A percentile compares a stretch with the other conserved stretches of the same genome.
These are phyloP conservation scores for Cystobasidium onofrii DNA, from an alignment of 768 basidiomycete genomes.

Conservation along the genomic window DNA sequence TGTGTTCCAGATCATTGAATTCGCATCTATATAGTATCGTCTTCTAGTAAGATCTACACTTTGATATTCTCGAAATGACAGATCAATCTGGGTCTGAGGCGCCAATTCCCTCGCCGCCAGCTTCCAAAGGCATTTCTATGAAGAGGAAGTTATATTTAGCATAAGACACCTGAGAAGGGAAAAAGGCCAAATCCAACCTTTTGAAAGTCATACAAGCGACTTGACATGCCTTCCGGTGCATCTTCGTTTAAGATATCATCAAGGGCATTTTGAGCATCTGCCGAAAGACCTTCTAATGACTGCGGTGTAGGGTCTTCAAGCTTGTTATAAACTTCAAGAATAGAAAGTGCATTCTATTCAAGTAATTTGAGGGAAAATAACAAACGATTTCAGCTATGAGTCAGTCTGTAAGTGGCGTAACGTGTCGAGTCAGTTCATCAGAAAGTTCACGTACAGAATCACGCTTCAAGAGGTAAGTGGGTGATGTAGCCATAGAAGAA, in stretches of 20 bases:
- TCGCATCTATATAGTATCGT: slow-evolving; percentile 17
- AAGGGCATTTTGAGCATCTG: background rate
- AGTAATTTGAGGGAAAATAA: too few relatives aligned
- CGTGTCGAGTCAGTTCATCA: background rate
- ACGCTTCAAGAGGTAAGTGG: background rate
- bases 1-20: slow-evolving; percentile 7
- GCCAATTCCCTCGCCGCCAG: slow-evolving; percentile 39
- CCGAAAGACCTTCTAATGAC: background rate
- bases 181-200: slow-evolving; percentile 29
- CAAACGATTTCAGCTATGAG: background rate
- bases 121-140: slow-evolving; percentile 36
- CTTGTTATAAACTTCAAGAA: slow-evolving; percentile 37
- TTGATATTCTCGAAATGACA: background rate
- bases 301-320: slow-evolving; percentile 24
- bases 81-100: slow-evolving; percentile 16
- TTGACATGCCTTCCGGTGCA: slow-evolving; percentile 19
- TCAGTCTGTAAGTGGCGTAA: background rate
- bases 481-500: background rate
- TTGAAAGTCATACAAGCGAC: slow-evolving; percentile 35
- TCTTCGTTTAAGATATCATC: background rate
- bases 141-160: background rate
- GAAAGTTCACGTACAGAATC: background rate
- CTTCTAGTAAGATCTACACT: background rate
- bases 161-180: too few relatives aligned
- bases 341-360: slow-evolving; percentile 17